Evolutionary conservation across 345 rosid species (phyloP).

Genomic region (Microcos paniculata): DNA sequence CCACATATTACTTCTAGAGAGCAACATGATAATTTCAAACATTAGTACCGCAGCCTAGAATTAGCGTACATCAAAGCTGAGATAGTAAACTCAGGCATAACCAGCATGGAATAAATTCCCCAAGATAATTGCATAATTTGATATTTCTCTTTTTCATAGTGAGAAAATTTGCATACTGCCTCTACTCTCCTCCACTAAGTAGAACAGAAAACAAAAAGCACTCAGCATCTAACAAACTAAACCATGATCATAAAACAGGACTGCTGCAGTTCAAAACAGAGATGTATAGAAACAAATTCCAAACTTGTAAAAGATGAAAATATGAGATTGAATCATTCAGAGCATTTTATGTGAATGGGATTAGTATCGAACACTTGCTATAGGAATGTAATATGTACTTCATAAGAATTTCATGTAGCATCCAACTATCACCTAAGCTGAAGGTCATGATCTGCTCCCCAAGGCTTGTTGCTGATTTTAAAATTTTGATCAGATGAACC

Average conservation of each 20-base stretch:
- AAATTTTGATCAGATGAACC: conserved; percentile 50
- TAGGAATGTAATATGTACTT: conserved; percentile 25
- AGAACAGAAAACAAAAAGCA: not conserved
- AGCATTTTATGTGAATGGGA: not conserved
- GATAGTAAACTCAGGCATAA: not conserved
- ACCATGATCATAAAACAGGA: not conserved
- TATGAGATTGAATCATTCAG: conserved; percentile 4
- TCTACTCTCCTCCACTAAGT: conserved; percentile 19
- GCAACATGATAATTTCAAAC: not conserved
- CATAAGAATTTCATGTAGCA: conserved; percentile 25
- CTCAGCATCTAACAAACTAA: not conserved
- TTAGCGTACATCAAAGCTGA: not conserved
- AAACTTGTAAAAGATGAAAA: not conserved
- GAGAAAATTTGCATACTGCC: not conserved
- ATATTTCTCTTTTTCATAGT: not conserved
- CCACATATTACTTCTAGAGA: not conserved
- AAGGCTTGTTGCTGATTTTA: conserved; percentile 69
- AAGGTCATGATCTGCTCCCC: conserved; percentile 94
- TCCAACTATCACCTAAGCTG: conserved; percentile 78
- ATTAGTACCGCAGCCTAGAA: not conserved
- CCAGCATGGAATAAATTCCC: conserved; percentile 10
- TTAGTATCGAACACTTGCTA: conserved; percentile 3
- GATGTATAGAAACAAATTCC: not conserved
- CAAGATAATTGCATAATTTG: not conserved
- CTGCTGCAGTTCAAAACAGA: not conserved